Base-by-base conservation (phyloP, 768 basidiomycete genomes). In the Boletus pseudo-olivaceus region DNA sequence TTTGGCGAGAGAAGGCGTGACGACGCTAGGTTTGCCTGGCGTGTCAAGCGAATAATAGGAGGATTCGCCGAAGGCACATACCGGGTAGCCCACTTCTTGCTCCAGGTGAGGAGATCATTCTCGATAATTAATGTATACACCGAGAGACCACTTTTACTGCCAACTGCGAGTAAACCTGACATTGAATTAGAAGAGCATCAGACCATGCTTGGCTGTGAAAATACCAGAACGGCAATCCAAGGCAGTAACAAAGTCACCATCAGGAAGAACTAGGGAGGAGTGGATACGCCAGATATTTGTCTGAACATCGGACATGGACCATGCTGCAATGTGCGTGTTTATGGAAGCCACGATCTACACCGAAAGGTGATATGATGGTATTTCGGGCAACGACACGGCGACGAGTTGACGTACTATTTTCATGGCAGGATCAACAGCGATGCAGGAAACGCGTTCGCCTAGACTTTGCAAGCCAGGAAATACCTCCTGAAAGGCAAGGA, bases 21-120 rank as follows among this genome's bases (percentile, higher is more conserved):
- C 66, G 19, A 79, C 75, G 48, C 85, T 65, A 12, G 23, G 43
- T 84, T 63, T 44, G 17, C 32, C 32, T 48, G 29, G 41, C 47
- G 48, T 54, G 54, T 64, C 50, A 53, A 30, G 53, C 41, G 51
- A 58, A 50, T 39, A 30, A 52, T 47, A 51, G 27, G 41, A 44
- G 39, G 50, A 33, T 52, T 14, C 44, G 26, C 10, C 19, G 39
- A 35, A 40, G 26, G 27, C 42, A 65, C 78, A 48, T 75, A 91
- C 90, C 74, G 62, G 49, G 76, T 70, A 19, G 76, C 76, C 91
- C 91, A 93, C 72, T 91, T 91, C 66, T 76, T 76, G 14, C 83
- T 85, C 91, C 91, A 93, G 0, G 84, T 88, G 15, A 85, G 88
- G 17, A 93, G 79, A 67, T 91, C 88, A 62, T 90, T 87, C 60